Conservation (phyloP, 495 filamentous ascomycete genomes). For the Penicillium roqueforti region DNA sequence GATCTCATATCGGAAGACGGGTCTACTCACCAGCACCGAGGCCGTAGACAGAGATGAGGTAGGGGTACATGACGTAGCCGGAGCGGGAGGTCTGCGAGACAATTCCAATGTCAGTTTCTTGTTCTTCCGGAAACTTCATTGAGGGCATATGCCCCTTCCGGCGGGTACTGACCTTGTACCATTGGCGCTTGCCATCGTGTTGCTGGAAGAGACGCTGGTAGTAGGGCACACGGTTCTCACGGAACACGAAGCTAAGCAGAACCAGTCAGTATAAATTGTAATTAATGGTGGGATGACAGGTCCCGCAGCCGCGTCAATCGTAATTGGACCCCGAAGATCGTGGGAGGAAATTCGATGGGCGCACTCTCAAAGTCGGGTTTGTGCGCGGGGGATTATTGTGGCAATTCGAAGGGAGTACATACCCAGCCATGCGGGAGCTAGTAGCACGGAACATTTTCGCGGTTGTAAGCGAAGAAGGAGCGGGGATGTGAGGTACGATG, state of each 20-base stretch:
- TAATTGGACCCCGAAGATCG: slow-evolving; percentile 19
- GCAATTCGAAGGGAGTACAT: slow-evolving; percentile 20
- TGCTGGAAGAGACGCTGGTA: slow-evolving; percentile 81
- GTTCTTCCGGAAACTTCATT: slow-evolving; percentile 6
- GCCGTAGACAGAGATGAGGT: slow-evolving; percentile 67
- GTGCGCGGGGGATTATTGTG: slow-evolving; percentile 10
- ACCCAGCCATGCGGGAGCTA: slow-evolving; percentile 45
- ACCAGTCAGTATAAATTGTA: slow-evolving; percentile 11
- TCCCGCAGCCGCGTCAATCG: slow-evolving; percentile 12
- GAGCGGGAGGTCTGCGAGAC: slow-evolving; percentile 56
- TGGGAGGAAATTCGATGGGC: slow-evolving; percentile 18
- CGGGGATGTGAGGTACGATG: slow-evolving; percentile 22
- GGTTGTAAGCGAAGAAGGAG: slow-evolving; percentile 33
- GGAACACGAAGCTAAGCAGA: slow-evolving; percentile 61
- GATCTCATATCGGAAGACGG: slow-evolving; percentile 42
- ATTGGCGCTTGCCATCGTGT: slow-evolving; percentile 75
- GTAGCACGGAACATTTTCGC: slow-evolving; percentile 47
- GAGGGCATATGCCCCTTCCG: not conserved
- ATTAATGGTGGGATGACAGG: not conserved
- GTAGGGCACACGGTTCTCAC: slow-evolving; percentile 78
- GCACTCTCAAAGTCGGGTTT: slow-evolving; percentile 9
- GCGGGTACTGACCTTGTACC: slow-evolving; percentile 70
- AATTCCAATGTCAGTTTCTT: slow-evolving; percentile 12
- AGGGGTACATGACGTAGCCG: slow-evolving; percentile 64
- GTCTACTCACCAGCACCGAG: slow-evolving; percentile 40